phyloP scores from a whole-genome alignment of 2,329 filamentous ascomycete genomes.

The Cercospora beticola region DNA sequence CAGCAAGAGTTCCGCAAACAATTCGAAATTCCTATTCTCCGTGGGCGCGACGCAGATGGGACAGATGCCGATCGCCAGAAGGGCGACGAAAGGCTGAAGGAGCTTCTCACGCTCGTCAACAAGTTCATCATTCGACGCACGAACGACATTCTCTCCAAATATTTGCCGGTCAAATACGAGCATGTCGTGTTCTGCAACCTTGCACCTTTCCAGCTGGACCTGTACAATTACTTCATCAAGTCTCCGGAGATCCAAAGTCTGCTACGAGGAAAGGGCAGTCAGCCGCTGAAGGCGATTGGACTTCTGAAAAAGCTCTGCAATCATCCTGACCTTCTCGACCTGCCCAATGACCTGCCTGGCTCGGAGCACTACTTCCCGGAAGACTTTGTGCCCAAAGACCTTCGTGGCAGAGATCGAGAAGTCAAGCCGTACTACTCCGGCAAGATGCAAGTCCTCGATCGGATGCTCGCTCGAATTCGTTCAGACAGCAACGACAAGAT shows the following conservation, averaged over 20 bases:
- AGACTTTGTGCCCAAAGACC: constrained; percentile 84
- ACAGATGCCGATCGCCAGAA: constrained; percentile 77
- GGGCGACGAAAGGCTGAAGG: constrained; percentile 78
- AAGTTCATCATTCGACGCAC: constrained; percentile 98
- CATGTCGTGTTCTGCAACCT: constrained; percentile 98
- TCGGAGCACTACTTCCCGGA: constrained; percentile 78
- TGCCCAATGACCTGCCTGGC: constrained; percentile 80
- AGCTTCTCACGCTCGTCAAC: constrained; percentile 83
- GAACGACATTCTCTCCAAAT: constrained; percentile 97
- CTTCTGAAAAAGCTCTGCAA: constrained; percentile 98
- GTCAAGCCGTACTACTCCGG: constrained; percentile 95
- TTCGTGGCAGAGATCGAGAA: constrained; percentile 84
- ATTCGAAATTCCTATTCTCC: constrained; percentile 88
- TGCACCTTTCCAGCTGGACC: constrained; percentile 83
- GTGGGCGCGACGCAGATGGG: constrained; percentile 86
- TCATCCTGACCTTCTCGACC: constrained; percentile 86
- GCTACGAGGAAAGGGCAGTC: constrained; percentile 88
- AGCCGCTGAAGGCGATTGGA: constrained; percentile 93
- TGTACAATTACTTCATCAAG: constrained; percentile 97
- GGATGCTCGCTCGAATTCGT: constrained; percentile 90
- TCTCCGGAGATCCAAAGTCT: constrained; percentile 92
- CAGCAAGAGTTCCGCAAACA: constrained; percentile 89
- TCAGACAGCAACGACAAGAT: constrained; percentile 99
- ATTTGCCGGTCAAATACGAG: constrained; percentile 96
- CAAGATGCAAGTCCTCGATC: constrained; percentile 95